These are phyloP conservation scores for Xylaria palmicola DNA, from an alignment of 495 filamentous ascomycete species.

Conservation along the genomic window DNA sequence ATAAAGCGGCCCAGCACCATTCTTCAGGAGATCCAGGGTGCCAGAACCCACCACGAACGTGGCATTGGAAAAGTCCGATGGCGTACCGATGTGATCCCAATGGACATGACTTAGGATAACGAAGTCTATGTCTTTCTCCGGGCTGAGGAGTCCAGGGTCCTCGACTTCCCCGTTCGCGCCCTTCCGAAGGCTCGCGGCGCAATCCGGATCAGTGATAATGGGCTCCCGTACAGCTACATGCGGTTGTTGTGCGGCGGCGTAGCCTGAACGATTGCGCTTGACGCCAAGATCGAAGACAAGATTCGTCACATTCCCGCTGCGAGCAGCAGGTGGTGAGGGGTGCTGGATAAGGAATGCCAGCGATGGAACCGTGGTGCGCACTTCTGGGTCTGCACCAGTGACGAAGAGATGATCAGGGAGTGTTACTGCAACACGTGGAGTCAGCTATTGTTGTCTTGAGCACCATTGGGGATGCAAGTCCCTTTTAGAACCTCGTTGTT, in stretches of 20 bases:
- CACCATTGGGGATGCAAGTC: neutral
- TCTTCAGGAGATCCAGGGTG: slow-evolving; percentile 37
- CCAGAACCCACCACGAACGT: slow-evolving; percentile 50
- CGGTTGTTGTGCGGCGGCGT: slow-evolving; percentile 36
- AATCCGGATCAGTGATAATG: slow-evolving; percentile 37
- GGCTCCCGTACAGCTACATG: slow-evolving; percentile 43
- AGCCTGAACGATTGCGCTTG: slow-evolving; percentile 37
- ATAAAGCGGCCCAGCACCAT: slow-evolving; percentile 30
- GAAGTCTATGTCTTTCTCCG: slow-evolving; percentile 37
- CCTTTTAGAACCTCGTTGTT: neutral
- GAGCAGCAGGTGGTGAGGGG: slow-evolving; percentile 1
- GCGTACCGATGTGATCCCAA: slow-evolving; percentile 53
- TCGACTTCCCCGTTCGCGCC: neutral
- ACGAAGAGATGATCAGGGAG: slow-evolving; percentile 40
- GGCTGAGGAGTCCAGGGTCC: slow-evolving; percentile 13
- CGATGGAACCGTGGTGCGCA: slow-evolving; percentile 34
- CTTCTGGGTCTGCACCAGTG: slow-evolving; percentile 30
- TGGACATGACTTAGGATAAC: slow-evolving; percentile 53
- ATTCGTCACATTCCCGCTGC: slow-evolving; percentile 22
- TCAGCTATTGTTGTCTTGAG: neutral
- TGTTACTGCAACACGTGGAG: slow-evolving; percentile 13
- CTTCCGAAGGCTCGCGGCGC: slow-evolving; percentile 31
- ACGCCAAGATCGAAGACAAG: slow-evolving; percentile 54
- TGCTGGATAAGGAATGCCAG: slow-evolving; percentile 40
- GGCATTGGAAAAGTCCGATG: slow-evolving; percentile 41